A percentile compares a stretch with the other conserved stretches of the same genome.
Evolutionary conservation across 768 basidiomycete species (phyloP).

Genomic region (Exsudoporus frostii): DNA sequence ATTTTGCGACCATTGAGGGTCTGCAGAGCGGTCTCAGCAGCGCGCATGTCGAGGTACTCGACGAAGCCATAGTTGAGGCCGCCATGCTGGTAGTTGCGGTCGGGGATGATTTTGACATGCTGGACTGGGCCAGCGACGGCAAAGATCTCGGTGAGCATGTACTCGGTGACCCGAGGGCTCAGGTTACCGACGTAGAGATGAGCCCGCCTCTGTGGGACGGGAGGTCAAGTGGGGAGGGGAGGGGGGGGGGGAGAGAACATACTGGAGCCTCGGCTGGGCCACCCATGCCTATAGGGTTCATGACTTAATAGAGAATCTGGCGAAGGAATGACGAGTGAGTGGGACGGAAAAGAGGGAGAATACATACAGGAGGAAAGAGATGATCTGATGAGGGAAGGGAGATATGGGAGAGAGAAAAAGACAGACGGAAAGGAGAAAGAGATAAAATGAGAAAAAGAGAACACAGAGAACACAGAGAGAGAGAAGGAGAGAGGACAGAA

Average conservation of each 20-base stretch:
- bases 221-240: neutral
- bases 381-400: constrained; percentile 37
- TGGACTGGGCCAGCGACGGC: constrained; percentile 96
- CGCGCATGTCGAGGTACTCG: constrained; percentile 98
- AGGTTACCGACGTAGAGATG: constrained; percentile 99
- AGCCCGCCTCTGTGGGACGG: constrained; percentile 66
- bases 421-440: constrained; percentile 35
- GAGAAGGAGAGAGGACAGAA: constrained; percentile 11
- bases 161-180: constrained; percentile 96
- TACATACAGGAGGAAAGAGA: constrained; percentile 36
- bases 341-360: constrained; percentile 6
- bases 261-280: constrained; percentile 75
- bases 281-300: constrained; percentile 74
- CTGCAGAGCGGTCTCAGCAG: constrained; percentile 97
- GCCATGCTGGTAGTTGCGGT: constrained; percentile 98
- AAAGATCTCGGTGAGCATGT: constrained; percentile 98
- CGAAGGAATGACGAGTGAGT: constrained; percentile 8
- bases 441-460: constrained; percentile 32
- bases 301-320: constrained; percentile 47
- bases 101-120: constrained; percentile 99
- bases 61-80: constrained; percentile 99
- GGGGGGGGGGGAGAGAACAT: constrained; percentile 32
- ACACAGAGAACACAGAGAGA: constrained; percentile 25
- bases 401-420: constrained; percentile 33
- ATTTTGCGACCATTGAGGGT: constrained; percentile 99